Base-by-base conservation (phyloP, 805 yeast genomes). In the Pichia thaimueangensis region DNA sequence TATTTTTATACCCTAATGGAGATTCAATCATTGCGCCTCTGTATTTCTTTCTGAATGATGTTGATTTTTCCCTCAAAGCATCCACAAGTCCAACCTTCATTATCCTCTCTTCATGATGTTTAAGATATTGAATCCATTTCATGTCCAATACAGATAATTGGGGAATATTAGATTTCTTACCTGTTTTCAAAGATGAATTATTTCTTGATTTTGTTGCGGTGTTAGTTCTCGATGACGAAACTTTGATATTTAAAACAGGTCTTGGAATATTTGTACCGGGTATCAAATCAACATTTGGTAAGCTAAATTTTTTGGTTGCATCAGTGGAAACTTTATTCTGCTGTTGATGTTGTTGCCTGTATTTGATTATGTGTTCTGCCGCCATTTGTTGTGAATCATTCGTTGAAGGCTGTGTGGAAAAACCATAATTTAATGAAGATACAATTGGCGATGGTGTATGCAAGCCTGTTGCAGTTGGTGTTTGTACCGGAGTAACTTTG, bases 241-340 rank as follows among this genome's bases (percentile, higher is more conserved):
- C 51, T 29, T 64, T 50, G 0, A 71, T 62, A 45, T 67, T 70
- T 38, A 74, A 61, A 3, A 63, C 66, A 0, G 81, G 81, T 41
- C 82, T 56, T 40, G 75, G 67, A 33, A 76, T 76, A 47, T 74
- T 76, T 1, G 82, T 76, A 3, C 82, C 82, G 0, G 82, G 81
- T 40, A 76, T 76, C 41, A 69, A 65, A 25, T 73, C 77, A 4
- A 50, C 41, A 6, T 39, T 16, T 22, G 30, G 8, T 12, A 19
- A 30, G 6, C 9, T 30, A 5, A 16, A 2, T 22, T 32, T 32
- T 8, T 17, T 30, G 15, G 13, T 6, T 28, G 17, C 25, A 15
- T 9, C 5, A 16, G 16, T 15, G 17, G 30, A 11, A 6, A 21
- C 15, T 21, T 20, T 17, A 19, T 31, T 37, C 32, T 32, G 31